Evolutionary conservation across 495 filamentous ascomycete genomes (phyloP), one percentile per base, ranked within the genome.

Genomic region (Annulohypoxylon stygium): DNA sequence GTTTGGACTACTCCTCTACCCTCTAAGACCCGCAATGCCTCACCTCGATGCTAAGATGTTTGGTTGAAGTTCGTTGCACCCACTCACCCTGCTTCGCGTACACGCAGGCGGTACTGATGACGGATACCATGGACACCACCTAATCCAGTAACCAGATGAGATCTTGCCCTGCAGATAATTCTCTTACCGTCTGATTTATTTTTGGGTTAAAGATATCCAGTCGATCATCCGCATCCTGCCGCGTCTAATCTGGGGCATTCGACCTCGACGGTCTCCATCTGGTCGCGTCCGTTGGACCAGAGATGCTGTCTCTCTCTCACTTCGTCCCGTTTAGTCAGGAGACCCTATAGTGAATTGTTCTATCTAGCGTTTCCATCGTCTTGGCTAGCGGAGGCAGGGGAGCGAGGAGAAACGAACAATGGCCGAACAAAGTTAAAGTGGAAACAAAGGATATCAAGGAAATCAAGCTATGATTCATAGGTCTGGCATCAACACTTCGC

Each of bases 201-300:
- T 62, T 54, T 65, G 43, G 69, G 57, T 16, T 51, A 36, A 62
- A 76, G 64, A 67, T 67, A 20, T 63, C 76, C 76, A 77, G 74
- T 78, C 76, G 68, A 75, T 54, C 53, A 57, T 33, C 48, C 66
- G 47, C 14, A 25, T 16, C 58, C 58, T 53, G 34, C 67, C 69
- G 48, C 63, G 41, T 67, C 54, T 54, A 33, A 14, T 66, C 54
- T 58, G 48, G 57, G 71, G 70, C 58, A 43, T 67, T 67, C 67
- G 33, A 41, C 67, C 47, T 65, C 30, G 30, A 50, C 39, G 43
- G 36, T 20, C 67, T 43, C 66, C 37, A 60, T 65, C 55, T 9
- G 70, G 65, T 43, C 64, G 71, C 65, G 59, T 79, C 62, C 67
- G 75, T 75, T 79, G 77, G 75, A 60, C 75, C 51, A 58, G 67